These are phyloP conservation scores for Nyctanthes arbortristis DNA, from an alignment of 257 asterid genomes.

Conservation along the genomic window DNA sequence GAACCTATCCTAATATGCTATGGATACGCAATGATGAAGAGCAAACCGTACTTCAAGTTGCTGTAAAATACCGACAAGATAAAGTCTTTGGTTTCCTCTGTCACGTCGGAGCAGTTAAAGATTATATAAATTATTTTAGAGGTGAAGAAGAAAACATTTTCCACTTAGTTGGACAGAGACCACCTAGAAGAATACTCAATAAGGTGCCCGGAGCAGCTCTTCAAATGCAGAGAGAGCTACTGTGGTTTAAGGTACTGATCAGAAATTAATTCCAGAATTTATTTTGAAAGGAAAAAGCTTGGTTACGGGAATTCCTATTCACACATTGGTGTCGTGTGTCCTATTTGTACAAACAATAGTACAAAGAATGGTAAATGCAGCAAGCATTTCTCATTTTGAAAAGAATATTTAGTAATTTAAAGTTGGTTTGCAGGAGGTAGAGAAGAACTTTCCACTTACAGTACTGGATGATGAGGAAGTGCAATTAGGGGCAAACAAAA, in stretches of 20 bases:
- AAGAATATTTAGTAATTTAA: no score
- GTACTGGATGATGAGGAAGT: conserved; percentile 5
- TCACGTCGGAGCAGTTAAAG: conserved; percentile 11
- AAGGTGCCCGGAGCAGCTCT: conserved; percentile 17
- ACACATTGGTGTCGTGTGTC: no score
- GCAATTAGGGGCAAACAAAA: conserved; percentile 7
- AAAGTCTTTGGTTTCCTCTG: conserved; percentile 13
- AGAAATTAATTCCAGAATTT: no score
- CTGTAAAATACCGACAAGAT: conserved; percentile 18
- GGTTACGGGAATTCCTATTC: no score
- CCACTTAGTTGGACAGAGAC: conserved; percentile 16
- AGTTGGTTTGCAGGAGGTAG: conserved; percentile 39
- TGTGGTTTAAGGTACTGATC: conserved; percentile 28
- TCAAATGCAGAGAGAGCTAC: conserved; percentile 19
- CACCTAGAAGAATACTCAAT: neutral
- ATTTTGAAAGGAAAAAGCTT: no score
- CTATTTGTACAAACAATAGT: no score
- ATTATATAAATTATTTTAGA: neutral
- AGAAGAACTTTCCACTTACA: conserved; percentile 30
- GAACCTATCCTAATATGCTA: no score
- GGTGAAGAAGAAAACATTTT: conserved; percentile 11
- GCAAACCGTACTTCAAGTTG: no score
- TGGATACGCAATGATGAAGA: no score
- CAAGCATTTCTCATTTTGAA: no score
- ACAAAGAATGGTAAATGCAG: no score